A percentile compares a stretch with the other conserved stretches of the same genome.
Conservation (phyloP, 2,329 filamentous ascomycete species). For the Incumbomyces lentus region DNA sequence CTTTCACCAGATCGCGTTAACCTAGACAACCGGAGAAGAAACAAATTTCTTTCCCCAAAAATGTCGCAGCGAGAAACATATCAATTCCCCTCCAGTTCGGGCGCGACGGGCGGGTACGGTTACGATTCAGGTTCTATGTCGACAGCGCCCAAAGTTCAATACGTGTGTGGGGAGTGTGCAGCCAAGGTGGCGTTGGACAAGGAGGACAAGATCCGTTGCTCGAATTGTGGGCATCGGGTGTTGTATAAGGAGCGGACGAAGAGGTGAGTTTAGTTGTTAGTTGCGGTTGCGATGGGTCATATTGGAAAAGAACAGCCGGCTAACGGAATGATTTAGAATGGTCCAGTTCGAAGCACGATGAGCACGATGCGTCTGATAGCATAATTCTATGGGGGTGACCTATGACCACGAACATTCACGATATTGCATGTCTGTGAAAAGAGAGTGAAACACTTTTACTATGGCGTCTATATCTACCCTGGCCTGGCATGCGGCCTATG, state of each 20-base stretch:
- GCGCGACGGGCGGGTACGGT: conserved; percentile 15
- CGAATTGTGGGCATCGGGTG: conserved; percentile 88
- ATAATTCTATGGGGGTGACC: neutral
- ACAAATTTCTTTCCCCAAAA: too few species aligned
- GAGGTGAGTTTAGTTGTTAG: conserved; percentile 51
- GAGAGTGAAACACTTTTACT: neutral
- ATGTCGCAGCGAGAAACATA: conserved; percentile 57
- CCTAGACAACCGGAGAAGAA: too few species aligned
- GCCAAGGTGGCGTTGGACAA: conserved; percentile 64
- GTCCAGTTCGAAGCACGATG: conserved; percentile 95
- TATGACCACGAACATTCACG: too few species aligned
- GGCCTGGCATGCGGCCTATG: neutral
- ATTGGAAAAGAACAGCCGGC: neutral
- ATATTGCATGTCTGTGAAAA: neutral
- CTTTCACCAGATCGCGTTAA: too few species aligned
- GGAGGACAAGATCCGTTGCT: conserved; percentile 74
- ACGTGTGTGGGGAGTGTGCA: conserved; percentile 77
- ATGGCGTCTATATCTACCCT: neutral
- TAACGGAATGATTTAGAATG: conserved; percentile 55
- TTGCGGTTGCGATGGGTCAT: neutral
- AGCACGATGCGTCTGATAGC: conserved; percentile 15
- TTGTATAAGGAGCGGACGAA: conserved; percentile 97
- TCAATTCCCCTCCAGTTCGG: conserved; percentile 53
- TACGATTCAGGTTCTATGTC: conserved; percentile 14
- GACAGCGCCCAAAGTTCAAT: conserved; percentile 50